Base-by-base conservation (phyloP, 495 filamentous ascomycete species). In the Hypoxylon intermedium region DNA sequence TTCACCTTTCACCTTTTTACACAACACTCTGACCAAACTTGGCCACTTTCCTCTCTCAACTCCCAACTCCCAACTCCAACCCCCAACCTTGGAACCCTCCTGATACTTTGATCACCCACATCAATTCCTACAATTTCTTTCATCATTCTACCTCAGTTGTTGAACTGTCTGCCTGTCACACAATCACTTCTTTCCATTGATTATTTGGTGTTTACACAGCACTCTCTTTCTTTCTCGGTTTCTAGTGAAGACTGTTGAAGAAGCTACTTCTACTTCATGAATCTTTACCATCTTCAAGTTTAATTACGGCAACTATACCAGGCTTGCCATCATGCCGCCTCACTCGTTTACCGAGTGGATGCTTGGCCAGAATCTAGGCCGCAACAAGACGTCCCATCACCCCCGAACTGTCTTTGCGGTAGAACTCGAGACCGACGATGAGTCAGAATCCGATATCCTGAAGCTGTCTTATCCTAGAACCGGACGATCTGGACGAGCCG, bases 321-420 rank as follows among this genome's bases (percentile, higher is more conserved):
- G 6, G 28, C 40, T 23, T 37, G 6, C 7, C 46, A 64, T 20
- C 30, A 72, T 69, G 64, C 67, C 63, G 3, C 69, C 71, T 15
- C 31, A 63, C 41, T 72, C 67, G 12, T 52, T 72, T 19, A 24
- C n/a, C 28, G 76, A 80, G 59, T 80, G 77, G 77, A 64, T 77
- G 45, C 47, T 76, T 1, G 76, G 76, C 24, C 71, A 70, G 33
- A 77, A 75, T 19, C 26, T 74, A 24, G 36, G 52, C 4, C 54
- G 24, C 0, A 21, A n/a, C 0, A 34, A 12, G 6, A n/a, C 20
- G 7, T 51, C 40, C 16, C 62, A 48, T 13, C 70, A 65, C 48
- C 41, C 60, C 23, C 11, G 60, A 3, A 43, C 41, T 15, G 60
- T 75, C 16, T 55, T 74, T 33, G 58, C 56, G 6, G 31, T 76